These are phyloP conservation scores for Pseudomassariella vexata DNA, from an alignment of 2,329 filamentous ascomycete genomes.

Conservation along the genomic window DNA sequence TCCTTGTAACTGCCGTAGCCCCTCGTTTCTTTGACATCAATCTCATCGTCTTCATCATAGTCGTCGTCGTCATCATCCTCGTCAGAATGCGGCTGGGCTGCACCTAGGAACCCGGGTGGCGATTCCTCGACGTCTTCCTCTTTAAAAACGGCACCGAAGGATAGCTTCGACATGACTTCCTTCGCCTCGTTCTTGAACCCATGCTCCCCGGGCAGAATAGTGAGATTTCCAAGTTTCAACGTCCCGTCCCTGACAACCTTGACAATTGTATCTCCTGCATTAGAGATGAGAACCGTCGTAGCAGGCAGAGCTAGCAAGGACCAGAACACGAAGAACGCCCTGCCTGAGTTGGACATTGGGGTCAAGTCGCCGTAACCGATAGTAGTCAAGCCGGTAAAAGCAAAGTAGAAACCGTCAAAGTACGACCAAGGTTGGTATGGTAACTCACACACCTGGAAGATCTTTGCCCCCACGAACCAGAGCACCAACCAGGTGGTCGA, in stretches of 20 bases:
- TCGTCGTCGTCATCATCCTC: slow-evolving; percentile 16
- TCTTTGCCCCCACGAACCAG: slow-evolving; percentile 73
- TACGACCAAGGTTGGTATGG: slow-evolving; percentile 62
- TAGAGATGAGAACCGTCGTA: slow-evolving; percentile 79
- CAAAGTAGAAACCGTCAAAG: slow-evolving; percentile 79
- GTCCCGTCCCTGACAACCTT: slow-evolving; percentile 51
- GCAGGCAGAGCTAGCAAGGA: slow-evolving; percentile 78
- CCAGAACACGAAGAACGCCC: slow-evolving; percentile 93
- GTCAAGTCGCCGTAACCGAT: slow-evolving; percentile 82
- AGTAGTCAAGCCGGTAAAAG: slow-evolving; percentile 75
- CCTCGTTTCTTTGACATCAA: slow-evolving; percentile 1
- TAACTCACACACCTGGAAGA: slow-evolving; percentile 56
- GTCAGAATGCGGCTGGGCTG: slow-evolving; percentile 17
- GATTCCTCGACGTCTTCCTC: slow-evolving; percentile 29
- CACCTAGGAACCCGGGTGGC: slow-evolving; percentile 36
- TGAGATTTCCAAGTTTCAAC: slow-evolving; percentile 50
- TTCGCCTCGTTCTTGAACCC: slow-evolving; percentile 41
- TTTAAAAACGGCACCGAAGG: slow-evolving; percentile 35
- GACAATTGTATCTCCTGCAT: slow-evolving; percentile 80
- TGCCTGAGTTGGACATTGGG: slow-evolving; percentile 70
- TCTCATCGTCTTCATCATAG: slow-evolving; percentile 13
- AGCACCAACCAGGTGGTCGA: slow-evolving; percentile 63
- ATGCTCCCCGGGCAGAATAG: slow-evolving; percentile 53
- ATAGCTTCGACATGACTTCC: slow-evolving; percentile 34
- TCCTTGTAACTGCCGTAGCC: too few species aligned